Evolutionary conservation across 148 eudicot species (phyloP), one percentile per base, ranked within the genome.

Genomic region (Simmondsia chinensis): DNA sequence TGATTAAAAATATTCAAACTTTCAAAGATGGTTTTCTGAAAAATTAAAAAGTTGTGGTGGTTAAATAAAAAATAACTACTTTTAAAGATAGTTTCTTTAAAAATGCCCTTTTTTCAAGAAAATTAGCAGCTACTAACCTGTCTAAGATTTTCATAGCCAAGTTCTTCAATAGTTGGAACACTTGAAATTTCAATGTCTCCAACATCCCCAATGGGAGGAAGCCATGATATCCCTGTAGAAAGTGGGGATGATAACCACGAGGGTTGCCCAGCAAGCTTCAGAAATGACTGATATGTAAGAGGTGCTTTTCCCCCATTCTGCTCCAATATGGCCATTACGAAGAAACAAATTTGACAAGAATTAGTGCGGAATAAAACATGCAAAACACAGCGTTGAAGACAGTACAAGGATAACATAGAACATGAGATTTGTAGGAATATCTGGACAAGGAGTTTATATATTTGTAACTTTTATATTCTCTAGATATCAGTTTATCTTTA

Each of bases 241-340:
- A 82, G 45, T 9, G 76, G 68, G 27, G 80, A 77, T 9, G 79
- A 59, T 11, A 38, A 63, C 88, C 94, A 87, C 26, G 76, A 52
- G 39, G 96, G 94, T 44, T 76, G 56, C 48, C 88, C 94, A 32
- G 94, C 76, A 52, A 82, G 61, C 71, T 82, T 87, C 46, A 74
- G 34, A 63, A 82, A 82, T 30, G 84, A 76, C 53, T 79, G 93
- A 60, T 83, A 82, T 15, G 65, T 82, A 63, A 65, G 47, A 27
- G 96, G 96, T 39, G 94, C 85, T 64, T 48, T 87, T 16, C 96
- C 96, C 43, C 74, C 80, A 50, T 88, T 88, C 96, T 88, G 55
- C 48, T 43, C 16, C 33, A 48, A 27, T 1, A 21, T 11, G 15
- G 8, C 13, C 28, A 47, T 21, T 33, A 20, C 17, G 24, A 37